Base-by-base conservation (phyloP, 306 rosid species). In the Albizia julibrissin region DNA sequence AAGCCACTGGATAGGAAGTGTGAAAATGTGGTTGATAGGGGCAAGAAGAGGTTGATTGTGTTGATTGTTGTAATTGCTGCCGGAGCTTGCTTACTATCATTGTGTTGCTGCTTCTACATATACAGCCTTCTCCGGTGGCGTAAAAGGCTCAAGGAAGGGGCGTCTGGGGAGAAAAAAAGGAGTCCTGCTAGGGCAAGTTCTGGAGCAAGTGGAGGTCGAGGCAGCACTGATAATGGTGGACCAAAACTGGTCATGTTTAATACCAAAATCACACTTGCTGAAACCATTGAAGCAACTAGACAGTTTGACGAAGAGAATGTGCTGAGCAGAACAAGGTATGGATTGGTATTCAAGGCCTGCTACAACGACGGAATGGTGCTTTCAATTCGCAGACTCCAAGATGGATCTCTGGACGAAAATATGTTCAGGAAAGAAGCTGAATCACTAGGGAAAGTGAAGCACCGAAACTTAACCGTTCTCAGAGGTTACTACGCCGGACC, bases 281-380 rank as follows among this genome's bases (percentile, higher is more conserved):
- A 94, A 81, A 94, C 98, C 4, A 58, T 88, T 9, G 98, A 93
- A 77, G 98, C 98, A 44, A 94, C 98, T 0, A 84, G 98, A 69
- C 98, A 94, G 77, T 94, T 94, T 27, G 98, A 92, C 1, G 98
- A 94, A 86, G 98, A 94, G 77, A 94, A 94, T n/a, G 98, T 94
- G 75, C 90, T 94, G 27, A 91, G 94, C 90, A 87, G 98, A 83
- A 88, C 97, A 34, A 83, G 94, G 47, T 85, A 83, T 34, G 98
- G 98, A 27, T 34, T 94, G 85, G 92, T 90, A 74, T 94, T 94
- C 89, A 94, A 94, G 80, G 98, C 98, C 15, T 87, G 93, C 46
- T 94, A 94, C 84, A 88, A 86, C 39, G 98, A 94, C 69, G 98
- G 98, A 78, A 94, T 90, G 92, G 98, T 94, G 82, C 94, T 94